Base-by-base conservation (phyloP, 2,329 filamentous ascomycete genomes). In the Teratosphaeria nubilosa region DNA sequence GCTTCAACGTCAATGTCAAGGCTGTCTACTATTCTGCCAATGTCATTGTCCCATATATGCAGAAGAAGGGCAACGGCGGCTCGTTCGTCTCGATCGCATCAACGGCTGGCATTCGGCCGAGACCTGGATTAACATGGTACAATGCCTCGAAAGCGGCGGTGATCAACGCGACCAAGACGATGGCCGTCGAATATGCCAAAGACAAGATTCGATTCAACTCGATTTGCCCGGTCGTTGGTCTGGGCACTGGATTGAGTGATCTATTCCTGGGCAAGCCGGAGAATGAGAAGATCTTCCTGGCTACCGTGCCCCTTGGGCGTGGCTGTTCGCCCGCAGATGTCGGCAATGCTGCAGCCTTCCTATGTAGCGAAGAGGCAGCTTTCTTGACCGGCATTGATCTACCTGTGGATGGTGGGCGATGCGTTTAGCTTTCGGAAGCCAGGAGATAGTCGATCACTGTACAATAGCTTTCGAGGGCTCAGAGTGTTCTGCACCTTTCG, bases 341-440 rank as follows among this genome's bases (percentile, higher is more conserved):
- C 37, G 86, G 85, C 2, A 88, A 88, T 66, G 85, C 86, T 27
- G 85, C 82, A 61, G 78, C 85, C 20, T 91, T 86, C 68, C 70
- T 91, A 52, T 85, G 85, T 1, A 87, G 85, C 59, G 84, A 89
- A 30, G 87, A 90, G 67, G 85, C 84, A 0, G 78, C 76, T 2
- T 90, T 90, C 65, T 82, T 91, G 62, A 89, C 86, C 0, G 87
- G 87, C 0, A 78, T 85, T n/a, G 86, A 87, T 61, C 75, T 90
- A 61, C 82, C 87, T 56, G 81, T 86, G 51, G 82, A 85, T 72
- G 82, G 82, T 48, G 80, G 80, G 30, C 76, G 74, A 20, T 74
- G 69, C 63, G 71, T 73, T 7, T 73, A 78, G 34, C 11, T 41
- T 9, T 16, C 10, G 32, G 32, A 37, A 2, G 2, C 32, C 32